Base-by-base conservation (phyloP, 148 eudicot species). In the Salicornia ramosissima region DNA sequence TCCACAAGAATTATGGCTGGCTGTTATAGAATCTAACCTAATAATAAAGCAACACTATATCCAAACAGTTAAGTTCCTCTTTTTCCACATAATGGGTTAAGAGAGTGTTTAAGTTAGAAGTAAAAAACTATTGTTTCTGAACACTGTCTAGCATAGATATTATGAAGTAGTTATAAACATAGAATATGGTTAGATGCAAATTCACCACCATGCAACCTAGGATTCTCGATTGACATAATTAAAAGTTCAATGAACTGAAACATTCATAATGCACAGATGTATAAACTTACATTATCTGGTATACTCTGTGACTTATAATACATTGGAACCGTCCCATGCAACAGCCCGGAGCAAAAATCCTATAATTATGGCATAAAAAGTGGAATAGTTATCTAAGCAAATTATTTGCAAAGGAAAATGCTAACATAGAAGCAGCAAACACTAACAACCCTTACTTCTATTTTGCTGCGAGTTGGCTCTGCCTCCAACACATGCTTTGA, bases 401-500 rank as follows among this genome's bases (percentile, higher is more conserved):
- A 36, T 15, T 28, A 24, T 3, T 14, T 24, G 21, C 65, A 4
- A 11, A 71, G 65, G 46, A 50, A 8, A 57, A 29, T 0, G 21
- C 31, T 29, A 31, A 13, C 69, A 26, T 28, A 40, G 42, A 53
- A 58, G 21, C 25, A 52, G 72, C 24, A 42, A 65, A 47, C 30
- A 43, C 58, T 42, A 49, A 69, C 50, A 53, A n/a, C n/a, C n/a
- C 56, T 31, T 81, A 93, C 98, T 67, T 90, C 89, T 64, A 88
- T 77, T 39, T 86, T 79, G 70, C 72, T 79, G 12, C 86, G 83
- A 30, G 83, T 84, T 42, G 87, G 89, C 65, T 88, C 92, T 19
- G 86, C 77, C 70, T 88, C 92, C 81, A 90, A 74, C 73, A 93
- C 72, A 86, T 87, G 87, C 83, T 93, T 93, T 49, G 90, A 54